These are phyloP conservation scores for Hypoxylon intermedium DNA, from an alignment of 495 filamentous ascomycete species.

Conservation along the genomic window DNA sequence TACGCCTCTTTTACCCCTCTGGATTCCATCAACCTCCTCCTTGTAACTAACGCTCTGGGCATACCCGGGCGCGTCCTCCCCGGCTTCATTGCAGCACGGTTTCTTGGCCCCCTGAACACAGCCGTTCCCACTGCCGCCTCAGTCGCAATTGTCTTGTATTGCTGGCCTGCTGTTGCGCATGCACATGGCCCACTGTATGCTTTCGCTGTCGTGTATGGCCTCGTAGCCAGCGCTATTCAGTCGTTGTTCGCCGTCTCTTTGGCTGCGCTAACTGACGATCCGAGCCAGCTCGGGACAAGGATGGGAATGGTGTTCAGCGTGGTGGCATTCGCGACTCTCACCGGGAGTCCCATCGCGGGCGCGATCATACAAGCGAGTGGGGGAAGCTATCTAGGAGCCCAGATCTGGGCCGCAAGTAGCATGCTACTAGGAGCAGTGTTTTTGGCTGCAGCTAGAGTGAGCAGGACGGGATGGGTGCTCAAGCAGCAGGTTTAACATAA, in stretches of 20 bases:
- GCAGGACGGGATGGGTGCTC: background rate
- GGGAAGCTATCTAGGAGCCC: constrained; percentile 4
- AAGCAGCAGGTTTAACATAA: background rate
- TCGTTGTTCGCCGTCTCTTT: constrained; percentile 67
- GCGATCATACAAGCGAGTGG: constrained; percentile 53
- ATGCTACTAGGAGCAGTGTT: constrained; percentile 8
- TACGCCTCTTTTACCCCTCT: constrained; percentile 42
- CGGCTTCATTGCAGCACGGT: constrained; percentile 13
- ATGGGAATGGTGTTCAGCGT: constrained; percentile 70
- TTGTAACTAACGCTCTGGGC: constrained; percentile 36
- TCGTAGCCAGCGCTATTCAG: constrained; percentile 73
- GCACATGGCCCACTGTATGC: constrained; percentile 57
- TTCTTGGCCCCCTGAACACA: constrained; percentile 64
- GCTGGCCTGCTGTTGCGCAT: constrained; percentile 60
- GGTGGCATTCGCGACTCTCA: constrained; percentile 62
- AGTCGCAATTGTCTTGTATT: constrained; percentile 60
- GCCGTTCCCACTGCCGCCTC: constrained; percentile 59
- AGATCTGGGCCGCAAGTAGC: constrained; percentile 13
- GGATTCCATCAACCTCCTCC: constrained; percentile 35
- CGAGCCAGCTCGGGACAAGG: constrained; percentile 69
- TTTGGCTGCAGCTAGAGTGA: constrained; percentile 3
- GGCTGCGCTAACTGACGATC: constrained; percentile 62
- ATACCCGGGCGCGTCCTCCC: constrained; percentile 26
- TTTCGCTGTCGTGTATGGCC: constrained; percentile 66
- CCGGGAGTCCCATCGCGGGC: constrained; percentile 71